Evolutionary conservation across 1,284 basidiomycete species (phyloP).

Genomic region (Ustilago loliicola): DNA sequence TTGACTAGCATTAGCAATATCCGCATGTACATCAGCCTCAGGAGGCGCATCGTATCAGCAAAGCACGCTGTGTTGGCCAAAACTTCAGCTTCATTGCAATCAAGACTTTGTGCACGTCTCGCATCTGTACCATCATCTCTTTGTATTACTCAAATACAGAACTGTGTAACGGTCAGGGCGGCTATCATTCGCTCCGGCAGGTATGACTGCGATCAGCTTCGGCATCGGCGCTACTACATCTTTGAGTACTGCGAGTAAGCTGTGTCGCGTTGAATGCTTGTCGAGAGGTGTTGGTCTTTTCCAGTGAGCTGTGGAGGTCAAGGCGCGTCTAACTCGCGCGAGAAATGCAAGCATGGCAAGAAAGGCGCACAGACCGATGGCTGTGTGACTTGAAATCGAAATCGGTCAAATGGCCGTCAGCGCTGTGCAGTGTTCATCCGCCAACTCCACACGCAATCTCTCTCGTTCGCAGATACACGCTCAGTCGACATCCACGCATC

Average conservation of each 20-base stretch:
- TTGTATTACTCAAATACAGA: no score
- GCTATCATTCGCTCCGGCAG: neutral
- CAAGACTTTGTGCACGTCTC: neutral
- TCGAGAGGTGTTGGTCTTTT: neutral
- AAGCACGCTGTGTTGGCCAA: neutral
- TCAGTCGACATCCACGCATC: constrained; percentile 6
- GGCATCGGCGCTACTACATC: neutral
- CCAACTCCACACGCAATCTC: constrained; percentile 34
- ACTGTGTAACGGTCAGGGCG: no score
- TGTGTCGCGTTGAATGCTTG: neutral
- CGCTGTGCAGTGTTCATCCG: constrained; percentile 20
- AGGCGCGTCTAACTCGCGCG: constrained; percentile 24
- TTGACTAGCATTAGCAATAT: constrained; percentile 20
- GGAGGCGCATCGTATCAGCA: neutral
- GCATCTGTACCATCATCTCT: neutral
- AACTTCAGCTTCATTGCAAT: neutral
- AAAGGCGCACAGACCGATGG: constrained; percentile 46
- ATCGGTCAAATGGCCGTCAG: constrained; percentile 21
- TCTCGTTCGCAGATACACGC: constrained; percentile 4
- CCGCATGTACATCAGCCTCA: neutral
- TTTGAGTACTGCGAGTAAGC: neutral
- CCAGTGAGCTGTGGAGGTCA: neutral
- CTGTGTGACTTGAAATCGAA: constrained; percentile 20
- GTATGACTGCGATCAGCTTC: neutral
- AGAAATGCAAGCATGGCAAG: constrained; percentile 15